These are phyloP conservation scores for Ceratobasidium sp. DNA, from an alignment of 1,284 basidiomycete genomes.

Conservation along the genomic window DNA sequence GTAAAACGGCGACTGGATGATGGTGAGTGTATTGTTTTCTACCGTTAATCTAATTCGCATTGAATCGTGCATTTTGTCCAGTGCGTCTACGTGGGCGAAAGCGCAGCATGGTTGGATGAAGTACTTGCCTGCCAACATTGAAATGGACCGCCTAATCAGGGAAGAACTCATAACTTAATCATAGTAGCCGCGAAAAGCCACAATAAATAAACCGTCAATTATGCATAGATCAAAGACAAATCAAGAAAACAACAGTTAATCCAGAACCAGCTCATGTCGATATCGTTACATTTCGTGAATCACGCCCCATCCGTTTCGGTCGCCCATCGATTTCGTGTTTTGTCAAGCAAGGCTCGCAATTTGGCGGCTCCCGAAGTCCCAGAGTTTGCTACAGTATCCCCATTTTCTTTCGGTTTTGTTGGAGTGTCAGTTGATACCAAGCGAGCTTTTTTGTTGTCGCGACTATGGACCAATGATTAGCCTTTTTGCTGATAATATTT, in stretches of 20 bases:
- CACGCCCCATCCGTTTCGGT: slow-evolving; percentile 8
- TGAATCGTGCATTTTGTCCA: slow-evolving; percentile 55
- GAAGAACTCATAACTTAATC: neutral
- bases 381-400: neutral
- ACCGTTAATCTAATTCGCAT: neutral
- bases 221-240: neutral
- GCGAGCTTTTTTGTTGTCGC: slow-evolving; percentile 35
- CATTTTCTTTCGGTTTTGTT: slow-evolving; percentile 5
- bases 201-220: slow-evolving; percentile 13
- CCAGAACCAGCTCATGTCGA: neutral
- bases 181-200: neutral
- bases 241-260: slow-evolving; percentile 5
- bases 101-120: slow-evolving; percentile 87
- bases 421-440: neutral
- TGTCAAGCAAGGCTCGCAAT: slow-evolving; percentile 31
- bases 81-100: slow-evolving; percentile 88
- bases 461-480: neutral
- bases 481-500: neutral
- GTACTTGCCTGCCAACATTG: neutral
- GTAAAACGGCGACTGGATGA: slow-evolving; percentile 83
- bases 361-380: slow-evolving; percentile 37
- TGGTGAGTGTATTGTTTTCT: slow-evolving; percentile 62
- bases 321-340: slow-evolving; percentile 42
- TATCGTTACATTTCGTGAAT: slow-evolving; percentile 24
- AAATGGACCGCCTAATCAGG: neutral